phyloP scores from a whole-genome alignment of 2,329 filamentous ascomycete species.

The Claviceps cyperi region DNA sequence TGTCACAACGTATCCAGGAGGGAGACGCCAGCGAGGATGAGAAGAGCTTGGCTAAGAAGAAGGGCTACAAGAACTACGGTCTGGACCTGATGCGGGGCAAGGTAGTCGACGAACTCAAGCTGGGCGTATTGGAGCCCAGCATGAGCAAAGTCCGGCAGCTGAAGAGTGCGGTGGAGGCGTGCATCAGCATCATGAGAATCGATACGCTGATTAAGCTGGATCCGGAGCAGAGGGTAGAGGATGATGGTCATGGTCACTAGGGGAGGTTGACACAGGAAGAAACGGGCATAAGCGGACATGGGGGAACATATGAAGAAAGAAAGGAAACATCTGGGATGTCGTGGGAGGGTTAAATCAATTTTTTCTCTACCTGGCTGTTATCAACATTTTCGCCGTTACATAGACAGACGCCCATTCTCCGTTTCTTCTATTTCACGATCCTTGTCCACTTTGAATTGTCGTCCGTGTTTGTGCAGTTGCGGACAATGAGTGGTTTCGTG shows the following conservation, averaged over 20 bases:
- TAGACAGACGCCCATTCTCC: no score
- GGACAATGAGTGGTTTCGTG: no score
- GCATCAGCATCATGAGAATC: conserved; percentile 98
- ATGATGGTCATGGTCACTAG: conserved; percentile 74
- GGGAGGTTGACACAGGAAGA: background rate
- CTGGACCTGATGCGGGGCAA: conserved; percentile 80
- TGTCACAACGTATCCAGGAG: conserved; percentile 83
- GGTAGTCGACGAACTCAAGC: conserved; percentile 86
- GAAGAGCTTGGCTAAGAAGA: conserved; percentile 80
- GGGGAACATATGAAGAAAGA: no score
- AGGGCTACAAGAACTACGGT: conserved; percentile 98
- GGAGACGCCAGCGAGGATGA: conserved; percentile 75
- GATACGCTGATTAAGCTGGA: conserved; percentile 98
- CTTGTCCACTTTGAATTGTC: no score
- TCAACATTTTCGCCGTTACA: no score
- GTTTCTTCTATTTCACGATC: no score
- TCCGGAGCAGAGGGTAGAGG: conserved; percentile 59
- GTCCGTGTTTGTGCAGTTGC: no score
- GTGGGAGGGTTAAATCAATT: no score
- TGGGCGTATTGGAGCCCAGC: conserved; percentile 87
- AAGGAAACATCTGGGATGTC: no score
- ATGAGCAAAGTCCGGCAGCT: conserved; percentile 97
- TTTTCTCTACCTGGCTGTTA: no score
- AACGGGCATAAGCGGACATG: background rate
- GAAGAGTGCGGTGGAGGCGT: conserved; percentile 96